phyloP scores from a whole-genome alignment of 1,284 basidiomycete species.

The Bjerkandera adusta region DNA sequence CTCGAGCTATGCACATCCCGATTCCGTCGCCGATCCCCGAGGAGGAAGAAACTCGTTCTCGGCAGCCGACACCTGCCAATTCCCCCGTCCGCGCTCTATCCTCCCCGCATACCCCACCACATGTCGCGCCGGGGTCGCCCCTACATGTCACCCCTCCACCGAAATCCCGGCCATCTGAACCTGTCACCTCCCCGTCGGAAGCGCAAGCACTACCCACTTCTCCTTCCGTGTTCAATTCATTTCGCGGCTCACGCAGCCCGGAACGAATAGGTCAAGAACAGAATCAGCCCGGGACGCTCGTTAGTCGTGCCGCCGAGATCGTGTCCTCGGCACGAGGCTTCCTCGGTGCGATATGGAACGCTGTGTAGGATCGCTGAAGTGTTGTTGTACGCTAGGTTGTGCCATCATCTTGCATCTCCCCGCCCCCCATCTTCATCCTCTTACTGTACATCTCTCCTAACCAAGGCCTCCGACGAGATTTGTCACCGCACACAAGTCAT shows the following conservation, averaged over 20 bases:
- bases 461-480: constrained; percentile 8
- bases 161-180: constrained; percentile 23
- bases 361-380: constrained; percentile 5
- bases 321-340: constrained; percentile 64
- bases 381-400: constrained; percentile 4
- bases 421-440: background rate
- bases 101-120: constrained; percentile 25
- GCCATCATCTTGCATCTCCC: constrained; percentile 2
- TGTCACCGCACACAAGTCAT: background rate
- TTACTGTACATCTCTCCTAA: constrained; percentile 10
- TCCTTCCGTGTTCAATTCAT: constrained; percentile 3
- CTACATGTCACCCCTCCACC: constrained; percentile 15
- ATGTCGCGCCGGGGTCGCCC: background rate
- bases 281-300: constrained; percentile 42
- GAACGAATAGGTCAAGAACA: constrained; percentile 6
- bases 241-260: background rate
- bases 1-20: constrained; percentile 8
- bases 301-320: constrained; percentile 70
- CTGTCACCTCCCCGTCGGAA: constrained; percentile 18
- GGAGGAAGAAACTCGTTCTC: constrained; percentile 33
- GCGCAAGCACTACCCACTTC: constrained; percentile 16
- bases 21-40: constrained; percentile 37
- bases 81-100: constrained; percentile 37
- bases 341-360: constrained; percentile 47
- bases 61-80: constrained; percentile 47